Conservation (phyloP, 352 stramenopile species). For the Phytophthora boehmeriae region DNA sequence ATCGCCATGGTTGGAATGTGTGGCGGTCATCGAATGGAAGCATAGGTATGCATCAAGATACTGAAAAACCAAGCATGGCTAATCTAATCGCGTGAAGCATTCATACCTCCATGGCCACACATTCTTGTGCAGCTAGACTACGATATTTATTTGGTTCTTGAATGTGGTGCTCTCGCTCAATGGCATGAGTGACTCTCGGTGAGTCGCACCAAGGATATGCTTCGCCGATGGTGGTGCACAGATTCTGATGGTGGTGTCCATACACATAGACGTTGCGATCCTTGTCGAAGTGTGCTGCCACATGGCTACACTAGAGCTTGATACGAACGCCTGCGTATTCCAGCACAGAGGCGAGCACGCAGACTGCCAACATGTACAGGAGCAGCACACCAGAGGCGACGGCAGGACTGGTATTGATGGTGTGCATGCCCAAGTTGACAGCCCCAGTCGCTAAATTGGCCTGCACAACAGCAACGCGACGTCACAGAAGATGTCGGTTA, state of each 20-base stretch:
- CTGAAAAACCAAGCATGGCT: no score
- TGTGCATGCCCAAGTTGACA: slow-evolving; percentile 84
- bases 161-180: no score
- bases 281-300: no score
- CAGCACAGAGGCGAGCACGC: slow-evolving; percentile 57
- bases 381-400: slow-evolving; percentile 53
- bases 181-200: no score
- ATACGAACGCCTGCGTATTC: slow-evolving; percentile 62
- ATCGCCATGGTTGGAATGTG: not conserved
- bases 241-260: slow-evolving; percentile 20
- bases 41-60: not conserved
- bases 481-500: not conserved
- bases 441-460: slow-evolving; percentile 80
- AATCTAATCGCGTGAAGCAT: no score
- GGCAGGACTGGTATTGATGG: slow-evolving; percentile 59
- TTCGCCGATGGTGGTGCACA: slow-evolving; percentile 15
- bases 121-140: no score
- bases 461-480: slow-evolving; percentile 20
- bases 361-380: slow-evolving; percentile 73
- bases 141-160: no score
- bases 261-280: slow-evolving; percentile 15
- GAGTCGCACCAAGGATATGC: no score
- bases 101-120: no score
- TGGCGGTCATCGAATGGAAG: not conserved
- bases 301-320: slow-evolving; percentile 58